Base-by-base conservation (phyloP, 2,329 filamentous ascomycete species). In the Botrytis sinoallii region DNA sequence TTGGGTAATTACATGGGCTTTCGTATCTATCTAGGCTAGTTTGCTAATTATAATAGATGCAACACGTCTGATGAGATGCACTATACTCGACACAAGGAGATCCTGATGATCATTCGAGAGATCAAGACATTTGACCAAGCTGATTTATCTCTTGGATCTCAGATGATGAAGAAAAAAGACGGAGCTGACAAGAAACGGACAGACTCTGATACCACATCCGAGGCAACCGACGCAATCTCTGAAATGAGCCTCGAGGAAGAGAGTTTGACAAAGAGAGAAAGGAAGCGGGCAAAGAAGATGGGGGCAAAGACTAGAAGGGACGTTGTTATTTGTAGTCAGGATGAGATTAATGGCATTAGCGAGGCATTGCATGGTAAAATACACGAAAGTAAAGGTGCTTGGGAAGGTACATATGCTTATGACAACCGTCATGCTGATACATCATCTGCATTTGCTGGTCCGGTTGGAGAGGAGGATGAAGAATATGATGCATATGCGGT, bases 41-140 rank as follows among this genome's bases (percentile, higher is more conserved):
- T 70, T 52, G 55, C 65, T 70, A 72, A 55, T 75, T 78, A 61
- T 76, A 6, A 14, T 64, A 81, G 79, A 42, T 81, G 80, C 61
- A 79, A 78, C 38, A 75, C 76, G 18, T 77, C 79, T 8, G 80
- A 81, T 60, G 79, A 81, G 70, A 75, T 80, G 77, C 80, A 81
- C 70, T 76, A 81, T 61, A 76, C 72, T 35, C 71, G 80, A 9
- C 80, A 81, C 70, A 81, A 79, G 40, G 77, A 79, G n/a, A 81
- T 81, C 22, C 73, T 81, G 16, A 75, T 46, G 29, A 69, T 80
- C 14, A 70, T 80, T 22, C 74, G 79, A 29, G 74, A 79, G 44
- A 77, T 81, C 6, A 70, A 66, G 3, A 73, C 69, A 25, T 63
- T 79, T 22, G 79, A 81, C 67, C 72, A 76, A 38, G 44, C 65